Base-by-base conservation (phyloP, 1,284 basidiomycete species). In the Termitomyces sp. region DNA sequence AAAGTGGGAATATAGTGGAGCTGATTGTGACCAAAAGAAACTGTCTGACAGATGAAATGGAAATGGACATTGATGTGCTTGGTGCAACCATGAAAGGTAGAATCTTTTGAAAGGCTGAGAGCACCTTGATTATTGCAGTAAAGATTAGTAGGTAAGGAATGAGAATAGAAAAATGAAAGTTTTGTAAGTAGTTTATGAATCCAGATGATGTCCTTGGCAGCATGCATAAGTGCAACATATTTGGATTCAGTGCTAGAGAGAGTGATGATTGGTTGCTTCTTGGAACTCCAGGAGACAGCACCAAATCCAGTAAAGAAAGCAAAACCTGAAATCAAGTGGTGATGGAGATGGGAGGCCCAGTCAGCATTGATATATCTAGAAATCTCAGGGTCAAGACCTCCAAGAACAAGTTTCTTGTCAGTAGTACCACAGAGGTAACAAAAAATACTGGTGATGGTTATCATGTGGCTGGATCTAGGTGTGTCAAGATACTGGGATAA, bases 371-470 rank as follows among this genome's bases (percentile, higher is more conserved):
- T 2, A 43, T 62, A 62, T 26, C 52, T 55, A n/a, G 17, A 24
- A n/a, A 58, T 43, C 8, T 50, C 39, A 39, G 26, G 24, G 19
- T 53, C 41, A 0, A 33, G 19, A 4, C 59, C 60, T 40, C 57
- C 57, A 39, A 67, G 58, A n/a, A 59, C 56, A 26, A 68, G 59
- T 6, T 56, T 52, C 26, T 61, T 53, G 12, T 62, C 40, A 13
- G 51, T 43, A 0, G 67, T 72, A 0, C 62, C 61, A 34, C 64
- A 62, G 9, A 72, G 61, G 47, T 72, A 72, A 10, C 31, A n/a
- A 17, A 53, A 53, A 0, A 53, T 17, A 2, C 13, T 19, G 17
- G 30, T 53, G 9, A 4, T 58, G 24, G 15, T 69, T 17, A 4
- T 53, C 24, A 59, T 57, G 31, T 71, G 69, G 5, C 52, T 58